Percentiles rank a stretch among this genome's conserved stretches.
Conservation (phyloP, 345 rosid genomes). For the Populus pruinosa region DNA sequence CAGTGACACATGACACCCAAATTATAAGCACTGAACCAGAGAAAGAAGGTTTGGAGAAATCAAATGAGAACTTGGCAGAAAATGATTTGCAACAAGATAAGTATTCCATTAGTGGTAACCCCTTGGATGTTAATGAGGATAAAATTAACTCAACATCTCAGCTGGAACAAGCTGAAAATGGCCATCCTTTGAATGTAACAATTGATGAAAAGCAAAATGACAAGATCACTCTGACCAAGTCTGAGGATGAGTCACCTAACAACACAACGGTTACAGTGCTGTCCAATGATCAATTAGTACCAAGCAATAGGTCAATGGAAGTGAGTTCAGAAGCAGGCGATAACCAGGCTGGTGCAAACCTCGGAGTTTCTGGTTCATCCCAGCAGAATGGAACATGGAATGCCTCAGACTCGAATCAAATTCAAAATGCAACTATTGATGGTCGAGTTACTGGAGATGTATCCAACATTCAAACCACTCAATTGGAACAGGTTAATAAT, state of each 20-base stretch:
- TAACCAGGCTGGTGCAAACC: slow-evolving; percentile 21
- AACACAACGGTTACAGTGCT: slow-evolving; percentile 3
- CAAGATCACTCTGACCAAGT: slow-evolving; percentile 12
- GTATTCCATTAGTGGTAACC: slow-evolving; percentile 7
- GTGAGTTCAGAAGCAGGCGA: slow-evolving; percentile 28
- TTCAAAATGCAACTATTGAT: slow-evolving; percentile 29
- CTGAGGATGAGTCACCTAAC: slow-evolving; percentile 14
- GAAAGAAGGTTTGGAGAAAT: slow-evolving; percentile 36
- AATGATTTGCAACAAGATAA: slow-evolving; percentile 22
- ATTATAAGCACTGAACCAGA: slow-evolving; percentile 32
- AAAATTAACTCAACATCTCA: slow-evolving; percentile 27
- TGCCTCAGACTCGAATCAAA: slow-evolving; percentile 1
- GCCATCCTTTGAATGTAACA: slow-evolving; percentile 16
- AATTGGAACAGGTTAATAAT: slow-evolving; percentile 24
- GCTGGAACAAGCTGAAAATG: slow-evolving; percentile 27
- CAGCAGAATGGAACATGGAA: slow-evolving; percentile 37
- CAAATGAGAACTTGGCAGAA: slow-evolving; percentile 26
- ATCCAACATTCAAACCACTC: slow-evolving; percentile 20
- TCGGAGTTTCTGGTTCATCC: slow-evolving; percentile 21
- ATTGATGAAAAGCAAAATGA: slow-evolving; percentile 31
- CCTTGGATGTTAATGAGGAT: slow-evolving; percentile 19
- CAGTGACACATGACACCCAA: slow-evolving; percentile 75
- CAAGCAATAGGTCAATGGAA: slow-evolving; percentile 27
- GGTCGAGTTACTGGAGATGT: slow-evolving; percentile 27
- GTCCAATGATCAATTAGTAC: slow-evolving; percentile 8